Evolutionary conservation across 768 basidiomycete species (phyloP).

Genomic region (Astraeus odoratus): DNA sequence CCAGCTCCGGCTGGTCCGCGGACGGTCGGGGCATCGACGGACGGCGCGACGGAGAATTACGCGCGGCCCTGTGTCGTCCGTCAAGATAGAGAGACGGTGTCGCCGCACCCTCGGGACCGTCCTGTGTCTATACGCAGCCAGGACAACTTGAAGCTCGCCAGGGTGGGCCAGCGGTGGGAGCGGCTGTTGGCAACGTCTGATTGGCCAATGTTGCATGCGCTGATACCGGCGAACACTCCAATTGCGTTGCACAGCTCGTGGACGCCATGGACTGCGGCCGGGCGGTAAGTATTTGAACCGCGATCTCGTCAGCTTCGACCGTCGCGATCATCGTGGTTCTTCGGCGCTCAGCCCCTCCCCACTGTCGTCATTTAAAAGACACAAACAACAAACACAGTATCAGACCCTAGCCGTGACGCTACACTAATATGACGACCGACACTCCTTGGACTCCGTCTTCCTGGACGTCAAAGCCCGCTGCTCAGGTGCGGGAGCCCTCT

Average conservation of each 20-base stretch:
- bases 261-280: too few species aligned
- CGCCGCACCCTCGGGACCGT: background rate
- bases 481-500: constrained; percentile 48
- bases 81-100: background rate
- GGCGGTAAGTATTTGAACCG: too few species aligned
- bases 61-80: background rate
- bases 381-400: too few species aligned
- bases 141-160: background rate
- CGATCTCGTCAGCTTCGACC: too few species aligned
- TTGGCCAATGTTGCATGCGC: too few species aligned
- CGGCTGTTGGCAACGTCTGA: background rate
- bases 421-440: background rate
- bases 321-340: too few species aligned
- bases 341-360: too few species aligned
- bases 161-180: background rate
- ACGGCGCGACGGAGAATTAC: background rate
- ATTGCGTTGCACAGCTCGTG: too few species aligned
- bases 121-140: background rate
- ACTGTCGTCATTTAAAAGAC: too few species aligned
- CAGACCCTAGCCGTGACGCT: too few species aligned
- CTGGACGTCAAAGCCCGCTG: constrained; percentile 72
- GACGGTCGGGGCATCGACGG: background rate
- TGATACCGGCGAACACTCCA: too few species aligned
- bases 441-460: constrained; percentile 63
- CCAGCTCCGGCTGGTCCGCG: background rate